phyloP scores from a whole-genome alignment of 495 filamentous ascomycete genomes.

The Penicillium salamii region DNA sequence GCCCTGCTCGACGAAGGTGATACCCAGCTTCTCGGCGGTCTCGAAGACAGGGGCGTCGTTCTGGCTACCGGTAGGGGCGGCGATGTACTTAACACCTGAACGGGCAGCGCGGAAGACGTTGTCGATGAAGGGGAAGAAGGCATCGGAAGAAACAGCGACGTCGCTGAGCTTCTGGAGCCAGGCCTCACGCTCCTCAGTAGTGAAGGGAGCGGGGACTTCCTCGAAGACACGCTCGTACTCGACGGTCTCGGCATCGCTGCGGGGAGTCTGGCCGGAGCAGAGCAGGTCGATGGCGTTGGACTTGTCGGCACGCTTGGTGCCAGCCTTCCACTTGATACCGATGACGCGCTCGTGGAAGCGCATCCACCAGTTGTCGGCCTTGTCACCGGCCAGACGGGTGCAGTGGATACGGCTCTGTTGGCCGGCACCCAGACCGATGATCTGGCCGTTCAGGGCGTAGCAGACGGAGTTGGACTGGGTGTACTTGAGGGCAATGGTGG shows the following conservation, averaged over 20 bases:
- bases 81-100: conserved; percentile 92
- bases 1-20: conserved; percentile 87
- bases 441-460: conserved; percentile 92
- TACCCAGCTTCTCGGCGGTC: conserved; percentile 89
- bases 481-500: conserved; percentile 95
- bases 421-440: conserved; percentile 91
- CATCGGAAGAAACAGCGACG: conserved; percentile 87
- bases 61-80: conserved; percentile 88
- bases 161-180: conserved; percentile 79
- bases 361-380: conserved; percentile 99
- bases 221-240: conserved; percentile 89
- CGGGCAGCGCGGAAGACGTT: conserved; percentile 88
- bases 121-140: conserved; percentile 98
- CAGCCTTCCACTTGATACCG: conserved; percentile 92
- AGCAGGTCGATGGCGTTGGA: conserved; percentile 96
- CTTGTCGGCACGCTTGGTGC: conserved; percentile 93
- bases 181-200: conserved; percentile 73
- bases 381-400: conserved; percentile 96
- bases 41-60: conserved; percentile 86
- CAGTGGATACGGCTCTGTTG: conserved; percentile 98
- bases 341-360: conserved; percentile 88
- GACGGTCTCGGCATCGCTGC: conserved; percentile 72
- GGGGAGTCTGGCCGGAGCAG: conserved; percentile 82
- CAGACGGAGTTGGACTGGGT: conserved; percentile 99
- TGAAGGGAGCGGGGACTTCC: conserved; percentile 81